Base-by-base conservation (phyloP, 106 monocot species). In the Dendrobium chrysotoxum region DNA sequence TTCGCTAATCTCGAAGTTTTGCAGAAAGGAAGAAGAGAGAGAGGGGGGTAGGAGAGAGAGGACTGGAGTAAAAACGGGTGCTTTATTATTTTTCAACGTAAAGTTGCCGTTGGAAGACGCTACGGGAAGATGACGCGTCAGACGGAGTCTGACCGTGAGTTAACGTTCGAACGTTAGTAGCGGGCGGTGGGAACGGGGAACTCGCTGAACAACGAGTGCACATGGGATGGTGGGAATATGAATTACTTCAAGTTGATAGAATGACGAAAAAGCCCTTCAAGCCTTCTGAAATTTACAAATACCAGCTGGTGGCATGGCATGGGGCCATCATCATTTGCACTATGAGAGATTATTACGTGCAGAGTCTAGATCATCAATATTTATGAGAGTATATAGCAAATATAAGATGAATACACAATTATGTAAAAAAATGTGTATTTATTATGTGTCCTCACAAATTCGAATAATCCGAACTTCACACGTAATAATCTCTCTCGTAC, bases 81-180 rank as follows among this genome's bases (percentile, higher is more conserved):
- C 31, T 35, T 35, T 16, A 70, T 35, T 70, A 28, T 13, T 70
- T 70, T 35, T 72, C 18, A 72, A 40, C 55, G 55, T 40, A 44
- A 64, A 58, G 3, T 7, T 20, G 42, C 74, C 50, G 80, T 81
- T 12, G 44, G 50, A 7, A 31, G 28, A 13, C 28, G 28, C 41
- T 65, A 82, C 79, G 80, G 76, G 42, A 74, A 61, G 13, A 76
- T 82, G 82, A 82, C 79, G 75, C 79, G 85, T 79, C 74, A 75
- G 1, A 50, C 55, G 77, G 81, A 30, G 4, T 28, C 20, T 53
- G 67, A 77, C 76, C 41, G 12, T 6, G 7, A 12, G 40, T 23
- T 64, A 85, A 79, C 81, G 85, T 64, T 76, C 53, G 75, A 83
- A 86, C 57, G 80, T 75, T 79, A 75, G 82, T 79, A 75, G 65